phyloP scores from a whole-genome alignment of 2,329 filamentous ascomycete species.

The Fusarium brevicatenulatum region DNA sequence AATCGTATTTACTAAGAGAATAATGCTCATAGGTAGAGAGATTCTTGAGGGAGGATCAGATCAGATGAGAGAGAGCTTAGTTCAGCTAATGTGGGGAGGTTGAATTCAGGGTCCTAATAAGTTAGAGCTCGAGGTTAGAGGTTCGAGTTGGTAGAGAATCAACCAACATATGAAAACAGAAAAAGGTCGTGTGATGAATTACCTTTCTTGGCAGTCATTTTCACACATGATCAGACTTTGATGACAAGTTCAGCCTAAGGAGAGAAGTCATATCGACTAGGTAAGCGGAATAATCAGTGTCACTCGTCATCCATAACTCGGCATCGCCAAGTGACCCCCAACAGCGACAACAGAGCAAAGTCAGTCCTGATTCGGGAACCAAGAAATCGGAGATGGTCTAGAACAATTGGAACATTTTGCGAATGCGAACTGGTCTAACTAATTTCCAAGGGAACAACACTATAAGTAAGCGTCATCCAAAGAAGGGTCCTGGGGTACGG shows the following conservation, averaged over 20 bases:
- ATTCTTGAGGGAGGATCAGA: not conserved
- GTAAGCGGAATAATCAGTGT: not conserved
- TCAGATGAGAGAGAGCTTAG: conserved; percentile 9
- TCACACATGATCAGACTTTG: not conserved
- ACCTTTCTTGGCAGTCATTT: conserved; percentile 12
- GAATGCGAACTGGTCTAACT: conserved; percentile 15
- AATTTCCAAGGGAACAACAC: conserved; percentile 5
- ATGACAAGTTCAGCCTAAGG: not conserved
- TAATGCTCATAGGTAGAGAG: not conserved
- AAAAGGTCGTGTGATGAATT: conserved; percentile 25
- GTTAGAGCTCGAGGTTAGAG: conserved; percentile 16
- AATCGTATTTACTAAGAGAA: not conserved
- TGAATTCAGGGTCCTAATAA: conserved; percentile 23
- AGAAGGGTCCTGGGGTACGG: conserved; percentile 5
- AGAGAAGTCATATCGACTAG: not conserved
- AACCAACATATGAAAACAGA: not conserved
- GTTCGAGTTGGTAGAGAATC: not conserved
- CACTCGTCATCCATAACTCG: conserved; percentile 12
- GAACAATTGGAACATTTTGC: conserved; percentile 17
- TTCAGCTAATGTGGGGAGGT: conserved; percentile 20
- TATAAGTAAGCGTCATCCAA: conserved; percentile 18
- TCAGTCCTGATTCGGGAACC: conserved; percentile 19
- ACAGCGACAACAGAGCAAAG: not conserved
- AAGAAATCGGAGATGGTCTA: conserved; percentile 16
- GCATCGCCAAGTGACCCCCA: not conserved